Evolutionary conservation across 2,329 filamentous ascomycete species (phyloP).

Genomic region (Clonostachys chloroleuca): DNA sequence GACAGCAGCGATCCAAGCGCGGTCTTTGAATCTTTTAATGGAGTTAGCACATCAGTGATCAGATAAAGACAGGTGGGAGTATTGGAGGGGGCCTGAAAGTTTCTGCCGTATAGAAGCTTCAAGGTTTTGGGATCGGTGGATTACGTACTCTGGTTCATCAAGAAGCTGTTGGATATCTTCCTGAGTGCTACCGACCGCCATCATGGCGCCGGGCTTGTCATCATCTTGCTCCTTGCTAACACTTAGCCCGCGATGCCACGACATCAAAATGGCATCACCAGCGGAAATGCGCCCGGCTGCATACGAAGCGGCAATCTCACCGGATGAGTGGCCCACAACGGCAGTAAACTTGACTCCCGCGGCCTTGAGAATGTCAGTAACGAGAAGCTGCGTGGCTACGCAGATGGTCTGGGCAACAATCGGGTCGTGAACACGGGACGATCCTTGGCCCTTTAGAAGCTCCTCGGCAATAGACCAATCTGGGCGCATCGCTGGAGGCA

Average conservation of each 20-base stretch:
- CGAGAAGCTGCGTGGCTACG: constrained; percentile 32
- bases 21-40: background rate
- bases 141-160: too few relatives aligned
- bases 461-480: constrained; percentile 7
- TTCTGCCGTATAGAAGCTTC: too few relatives aligned
- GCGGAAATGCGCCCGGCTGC: constrained; percentile 13
- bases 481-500: too few relatives aligned
- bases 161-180: too few relatives aligned
- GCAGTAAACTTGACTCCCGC: constrained; percentile 16
- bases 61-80: too few relatives aligned
- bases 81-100: too few relatives aligned
- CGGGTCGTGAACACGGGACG: constrained; percentile 11
- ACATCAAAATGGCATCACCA: too few relatives aligned
- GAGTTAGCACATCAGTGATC: too few relatives aligned
- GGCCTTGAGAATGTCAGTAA: constrained; percentile 23
- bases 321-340: background rate
- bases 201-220: constrained; percentile 16
- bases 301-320: constrained; percentile 16
- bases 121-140: too few relatives aligned
- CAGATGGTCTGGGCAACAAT: constrained; percentile 27
- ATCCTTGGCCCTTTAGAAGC: constrained; percentile 4
- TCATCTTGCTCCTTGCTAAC: too few relatives aligned
- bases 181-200: constrained; percentile 12
- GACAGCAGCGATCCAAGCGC: constrained; percentile 25
- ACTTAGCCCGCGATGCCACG: too few relatives aligned